Evolutionary conservation across 495 filamentous ascomycete species (phyloP), one percentile per base, ranked within the genome.

Genomic region (Mytilinidion resinicola): DNA sequence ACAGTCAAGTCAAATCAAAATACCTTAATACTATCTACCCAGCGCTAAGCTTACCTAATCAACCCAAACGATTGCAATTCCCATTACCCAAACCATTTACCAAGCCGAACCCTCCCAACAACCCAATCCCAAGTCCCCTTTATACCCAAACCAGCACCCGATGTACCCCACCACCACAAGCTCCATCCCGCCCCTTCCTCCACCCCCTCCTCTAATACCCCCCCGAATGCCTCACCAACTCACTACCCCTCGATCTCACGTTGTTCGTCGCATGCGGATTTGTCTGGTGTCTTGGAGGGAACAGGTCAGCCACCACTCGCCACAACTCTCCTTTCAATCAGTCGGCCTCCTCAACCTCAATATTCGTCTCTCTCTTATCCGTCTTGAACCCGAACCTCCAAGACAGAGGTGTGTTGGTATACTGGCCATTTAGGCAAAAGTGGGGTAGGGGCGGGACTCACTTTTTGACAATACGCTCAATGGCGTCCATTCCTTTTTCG

Each of bases 401-500:
- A 42, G 39, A 42, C 39, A 17, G 39, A 12, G 39, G 39, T 42
- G 39, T 42, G 39, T 42, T 42, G 39, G 39, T 42, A 14, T 42
- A 14, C 17, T 42, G 39, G 39, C 17, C 17, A 14, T 42, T 42
- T 42, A n/a, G 14, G 9, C 19, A 49, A 49, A 30, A 25, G 20
- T 14, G 6, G 7, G 17, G 21, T 25, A 49, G 14, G 21, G 17
- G 46, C 9, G 20, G 14, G 8, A 30, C 53, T 55, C 73, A 83
- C 84, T 85, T 86, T 64, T 79, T 80, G 14, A 91, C 73, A 35
- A 96, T 87, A 41, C 87, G 76, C 80, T 96, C 89, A 65, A 97
- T 95, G 39, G 87, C 89, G 71, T 96, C 88, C 57, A 95, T 78
- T 43, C 92, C 92, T 76, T 79, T 86, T 77, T 84, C 82, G 43